Evolutionary conservation across 1,284 basidiomycete genomes (phyloP).

Genomic region (Cryptococcus floricola): DNA sequence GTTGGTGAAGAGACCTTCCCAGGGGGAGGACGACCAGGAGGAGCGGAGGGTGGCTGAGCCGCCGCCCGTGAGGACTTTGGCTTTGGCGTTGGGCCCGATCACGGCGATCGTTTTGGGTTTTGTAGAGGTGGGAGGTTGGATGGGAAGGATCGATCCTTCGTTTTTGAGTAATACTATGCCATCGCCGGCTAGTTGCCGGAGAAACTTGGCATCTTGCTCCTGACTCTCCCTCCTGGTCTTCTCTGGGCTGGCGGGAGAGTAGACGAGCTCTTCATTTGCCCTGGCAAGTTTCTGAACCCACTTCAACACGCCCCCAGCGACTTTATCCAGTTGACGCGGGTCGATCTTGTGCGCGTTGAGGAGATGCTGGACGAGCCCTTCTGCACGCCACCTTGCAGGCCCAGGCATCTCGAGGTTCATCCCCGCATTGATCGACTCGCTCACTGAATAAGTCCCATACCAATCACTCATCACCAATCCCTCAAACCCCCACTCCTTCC

Average conservation of each 20-base stretch:
- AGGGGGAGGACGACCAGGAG: slow-evolving; percentile 55
- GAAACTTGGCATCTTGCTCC: slow-evolving; percentile 23
- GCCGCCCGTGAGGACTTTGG: slow-evolving; percentile 56
- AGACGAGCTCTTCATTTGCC: slow-evolving; percentile 28
- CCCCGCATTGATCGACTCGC: slow-evolving; percentile 63
- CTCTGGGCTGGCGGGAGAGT: slow-evolving; percentile 17
- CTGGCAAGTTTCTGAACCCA: slow-evolving; percentile 29
- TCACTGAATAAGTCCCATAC: slow-evolving; percentile 64
- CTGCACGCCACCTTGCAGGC: slow-evolving; percentile 23
- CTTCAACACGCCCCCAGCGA: slow-evolving; percentile 41
- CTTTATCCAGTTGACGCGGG: slow-evolving; percentile 20
- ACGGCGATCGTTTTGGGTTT: slow-evolving; percentile 53
- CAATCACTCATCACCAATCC: slow-evolving; percentile 59
- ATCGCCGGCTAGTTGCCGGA: slow-evolving; percentile 44
- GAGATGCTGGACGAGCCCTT: slow-evolving; percentile 55
- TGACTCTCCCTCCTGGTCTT: slow-evolving; percentile 20
- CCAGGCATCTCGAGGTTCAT: slow-evolving; percentile 62
- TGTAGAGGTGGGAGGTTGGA: slow-evolving; percentile 13
- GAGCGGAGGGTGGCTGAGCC: slow-evolving; percentile 55
- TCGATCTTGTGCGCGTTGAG: slow-evolving; percentile 58
- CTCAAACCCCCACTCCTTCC: slow-evolving; percentile 64
- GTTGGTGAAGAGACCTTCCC: slow-evolving; percentile 54
- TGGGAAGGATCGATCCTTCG: slow-evolving; percentile 25
- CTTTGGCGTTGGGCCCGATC: slow-evolving; percentile 60
- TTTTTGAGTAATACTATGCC: slow-evolving; percentile 67